phyloP scores from a whole-genome alignment of 2,329 filamentous ascomycete genomes.

The Phyllosticta capitalensis region DNA sequence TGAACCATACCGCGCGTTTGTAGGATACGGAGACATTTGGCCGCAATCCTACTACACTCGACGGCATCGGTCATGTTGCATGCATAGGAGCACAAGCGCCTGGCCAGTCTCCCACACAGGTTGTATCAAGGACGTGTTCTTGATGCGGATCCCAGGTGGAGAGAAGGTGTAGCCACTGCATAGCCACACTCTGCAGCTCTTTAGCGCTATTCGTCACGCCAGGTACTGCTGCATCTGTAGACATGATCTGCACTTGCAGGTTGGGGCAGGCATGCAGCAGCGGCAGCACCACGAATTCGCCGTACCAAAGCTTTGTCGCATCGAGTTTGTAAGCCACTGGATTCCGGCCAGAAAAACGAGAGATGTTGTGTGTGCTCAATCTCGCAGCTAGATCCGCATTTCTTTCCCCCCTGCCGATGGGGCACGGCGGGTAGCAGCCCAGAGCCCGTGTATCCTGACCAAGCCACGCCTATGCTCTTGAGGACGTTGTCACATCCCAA shows the following conservation, averaged over 20 bases:
- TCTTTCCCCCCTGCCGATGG: background rate
- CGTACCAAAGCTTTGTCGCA: background rate
- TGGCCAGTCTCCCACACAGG: background rate
- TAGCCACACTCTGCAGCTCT: background rate
- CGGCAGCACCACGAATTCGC: background rate
- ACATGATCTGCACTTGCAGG: background rate
- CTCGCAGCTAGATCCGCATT: background rate
- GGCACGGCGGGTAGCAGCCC: constrained; percentile 1
- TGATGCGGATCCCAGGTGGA: background rate
- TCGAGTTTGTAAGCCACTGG: background rate
- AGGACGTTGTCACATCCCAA: constrained; percentile 2
- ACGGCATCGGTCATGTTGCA: background rate
- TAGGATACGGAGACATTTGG: background rate
- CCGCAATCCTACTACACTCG: background rate
- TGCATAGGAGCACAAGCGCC: background rate
- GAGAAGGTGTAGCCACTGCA: background rate
- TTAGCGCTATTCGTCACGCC: background rate
- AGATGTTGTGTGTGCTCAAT: background rate
- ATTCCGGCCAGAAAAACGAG: background rate
- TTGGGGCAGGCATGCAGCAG: background rate
- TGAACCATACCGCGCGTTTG: background rate
- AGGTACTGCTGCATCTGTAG: background rate
- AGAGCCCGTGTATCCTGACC: constrained; percentile 1
- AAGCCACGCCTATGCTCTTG: constrained; percentile 10
- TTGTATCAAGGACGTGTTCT: background rate